Conservation (phyloP, 2,329 filamentous ascomycete genomes). For the Alternaria dauci region DNA sequence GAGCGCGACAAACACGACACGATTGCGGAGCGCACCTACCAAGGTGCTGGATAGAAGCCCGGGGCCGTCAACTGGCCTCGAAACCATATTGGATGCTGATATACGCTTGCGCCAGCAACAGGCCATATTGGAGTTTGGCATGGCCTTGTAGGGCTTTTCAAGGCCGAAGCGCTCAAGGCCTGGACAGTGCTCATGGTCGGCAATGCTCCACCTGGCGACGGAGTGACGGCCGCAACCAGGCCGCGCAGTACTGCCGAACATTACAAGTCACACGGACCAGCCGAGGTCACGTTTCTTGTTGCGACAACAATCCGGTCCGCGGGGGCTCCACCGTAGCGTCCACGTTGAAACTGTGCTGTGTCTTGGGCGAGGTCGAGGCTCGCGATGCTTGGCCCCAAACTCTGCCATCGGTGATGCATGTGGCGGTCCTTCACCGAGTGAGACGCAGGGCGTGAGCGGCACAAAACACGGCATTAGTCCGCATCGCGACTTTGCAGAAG, state of each 20-base stretch:
- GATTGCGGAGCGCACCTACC: background rate
- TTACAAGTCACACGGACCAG: background rate
- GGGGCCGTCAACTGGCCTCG: background rate
- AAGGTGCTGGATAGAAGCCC: slow-evolving; percentile 6
- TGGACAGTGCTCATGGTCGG: slow-evolving; percentile 2
- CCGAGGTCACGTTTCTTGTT: background rate
- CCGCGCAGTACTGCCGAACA: slow-evolving; percentile 2
- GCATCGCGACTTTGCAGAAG: slow-evolving; percentile 4
- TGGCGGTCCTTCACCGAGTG: background rate
- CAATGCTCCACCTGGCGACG: slow-evolving; percentile 1
- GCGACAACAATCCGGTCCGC: background rate
- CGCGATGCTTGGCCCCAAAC: background rate
- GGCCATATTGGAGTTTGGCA: background rate
- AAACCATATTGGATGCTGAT: background rate
- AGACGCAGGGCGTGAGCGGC: background rate
- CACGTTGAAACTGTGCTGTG: background rate
- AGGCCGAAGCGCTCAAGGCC: background rate
- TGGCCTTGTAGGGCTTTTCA: background rate
- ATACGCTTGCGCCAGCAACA: slow-evolving; percentile 3
- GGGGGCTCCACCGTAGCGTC: background rate
- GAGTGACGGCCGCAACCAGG: background rate
- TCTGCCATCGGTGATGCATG: background rate
- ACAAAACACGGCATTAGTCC: slow-evolving; percentile 4
- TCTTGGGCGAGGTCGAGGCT: background rate
- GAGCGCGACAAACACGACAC: slow-evolving; percentile 5